Base-by-base conservation (phyloP, 2,329 filamentous ascomycete species). In the Alternaria sp. region DNA sequence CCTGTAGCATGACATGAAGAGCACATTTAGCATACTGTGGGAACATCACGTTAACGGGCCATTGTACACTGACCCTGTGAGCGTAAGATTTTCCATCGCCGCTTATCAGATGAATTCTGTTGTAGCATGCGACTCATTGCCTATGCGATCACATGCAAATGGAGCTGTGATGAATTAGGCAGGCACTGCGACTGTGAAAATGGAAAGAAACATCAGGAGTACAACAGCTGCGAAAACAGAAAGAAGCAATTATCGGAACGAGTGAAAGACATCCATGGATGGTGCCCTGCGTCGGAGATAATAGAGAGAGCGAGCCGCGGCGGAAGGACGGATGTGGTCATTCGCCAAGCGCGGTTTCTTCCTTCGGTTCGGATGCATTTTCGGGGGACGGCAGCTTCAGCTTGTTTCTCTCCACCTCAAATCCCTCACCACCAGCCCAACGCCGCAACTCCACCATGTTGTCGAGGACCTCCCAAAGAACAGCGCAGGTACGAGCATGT, bases 401-500 rank as follows among this genome's bases (percentile, higher is more conserved):
- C 73, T 77, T 74, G 73, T 65, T 73, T 67, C 68, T 69, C 68
- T 54, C 44, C 64, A 64, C 69, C 69, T 74, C 76, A 75, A 74
- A 78, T 76, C 75, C 75, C 75, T 75, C 76, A 78, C 71, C 67
- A 74, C 66, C 72, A 68, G 63, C 63, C 66, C 53, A 68, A 65
- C 67, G 65, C 71, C 71, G 65, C 71, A 70, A 72, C 60, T 72
- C 60, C 74, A 78, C 68, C 62, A 83, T 83, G 82, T 77, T 83
- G 71, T 81, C 81, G 68, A 79, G 80, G 75, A 80, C 77, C 74
- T 81, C 81, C 65, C 77, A 79, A 68, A 78, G 77, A 75, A 83
- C 83, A 75, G 83, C 83, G 75, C 82, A 84, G 81, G 84, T 84
- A 82, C 66, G 79, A 71, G 60, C 25, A 58, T n/a, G 18, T 47